phyloP scores from a whole-genome alignment of 768 basidiomycete species.

The Lyophyllum semitale region DNA sequence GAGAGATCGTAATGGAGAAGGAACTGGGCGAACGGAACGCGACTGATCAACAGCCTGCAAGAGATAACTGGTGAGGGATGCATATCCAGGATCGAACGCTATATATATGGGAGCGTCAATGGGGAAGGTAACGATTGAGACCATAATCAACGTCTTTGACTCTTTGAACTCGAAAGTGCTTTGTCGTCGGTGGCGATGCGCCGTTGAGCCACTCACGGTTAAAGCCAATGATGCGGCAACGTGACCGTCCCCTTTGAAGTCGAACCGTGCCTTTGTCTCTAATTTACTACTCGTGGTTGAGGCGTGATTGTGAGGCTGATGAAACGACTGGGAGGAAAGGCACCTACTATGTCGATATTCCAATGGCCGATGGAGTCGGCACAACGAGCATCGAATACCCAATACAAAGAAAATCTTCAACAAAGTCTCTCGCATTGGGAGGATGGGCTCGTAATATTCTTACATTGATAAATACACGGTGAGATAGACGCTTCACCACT shows the following conservation, averaged over 20 bases:
- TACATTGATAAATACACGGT: neutral
- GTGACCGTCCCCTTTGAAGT: slow-evolving; percentile 3
- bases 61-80: neutral
- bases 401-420: neutral
- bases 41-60: slow-evolving; percentile 23
- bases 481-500: slow-evolving; percentile 47
- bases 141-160: slow-evolving; percentile 11
- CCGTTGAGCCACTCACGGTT: neutral
- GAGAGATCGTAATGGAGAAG: slow-evolving; percentile 4
- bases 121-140: neutral
- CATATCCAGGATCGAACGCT: neutral
- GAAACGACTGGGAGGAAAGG: neutral
- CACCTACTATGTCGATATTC: neutral
- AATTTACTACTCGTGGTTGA: no score
- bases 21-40: neutral
- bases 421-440: neutral
- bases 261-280: neutral
- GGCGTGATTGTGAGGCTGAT: neutral
- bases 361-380: no score
- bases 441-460: neutral
- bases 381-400: neutral
- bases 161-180: slow-evolving; percentile 13
- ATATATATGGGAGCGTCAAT: slow-evolving; percentile 8
- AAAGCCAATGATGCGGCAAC: neutral
- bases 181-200: slow-evolving; percentile 9